phyloP scores from a whole-genome alignment of 495 filamentous ascomycete genomes.

The Podospora pseudoanserina region DNA sequence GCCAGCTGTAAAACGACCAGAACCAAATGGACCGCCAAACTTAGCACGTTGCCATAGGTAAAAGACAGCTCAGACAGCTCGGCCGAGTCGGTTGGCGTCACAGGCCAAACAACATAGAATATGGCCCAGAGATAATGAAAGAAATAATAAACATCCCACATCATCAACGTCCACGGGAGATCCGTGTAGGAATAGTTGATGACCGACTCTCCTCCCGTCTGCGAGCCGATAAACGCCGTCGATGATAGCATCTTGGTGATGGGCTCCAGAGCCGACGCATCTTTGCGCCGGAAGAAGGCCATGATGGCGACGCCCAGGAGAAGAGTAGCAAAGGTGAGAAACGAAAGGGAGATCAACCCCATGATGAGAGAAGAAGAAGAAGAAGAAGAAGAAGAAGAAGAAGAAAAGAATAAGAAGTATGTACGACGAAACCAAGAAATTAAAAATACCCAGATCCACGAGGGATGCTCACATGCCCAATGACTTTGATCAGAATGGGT shows the following conservation, averaged over 20 bases:
- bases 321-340: neutral
- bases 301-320: neutral
- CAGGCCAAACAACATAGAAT: slow-evolving; percentile 52
- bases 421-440: neutral
- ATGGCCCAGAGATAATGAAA: slow-evolving; percentile 48
- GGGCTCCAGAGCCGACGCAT: neutral
- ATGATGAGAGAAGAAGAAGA: neutral
- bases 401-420: neutral
- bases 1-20: slow-evolving; percentile 50
- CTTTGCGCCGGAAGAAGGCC: neutral
- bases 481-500: neutral
- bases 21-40: slow-evolving; percentile 49
- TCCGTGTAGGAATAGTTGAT: slow-evolving; percentile 59
- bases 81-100: slow-evolving; percentile 47
- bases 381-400: neutral
- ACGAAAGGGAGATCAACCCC: neutral
- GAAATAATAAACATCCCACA: slow-evolving; percentile 52
- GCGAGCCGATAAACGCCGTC: slow-evolving; percentile 47
- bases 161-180: slow-evolving; percentile 53
- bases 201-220: slow-evolving; percentile 46
- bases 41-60: slow-evolving; percentile 46
- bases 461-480: neutral
- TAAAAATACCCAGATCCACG: neutral
- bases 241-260: slow-evolving; percentile 8
- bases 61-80: slow-evolving; percentile 57